Base-by-base conservation (phyloP, 1,139 yeast genomes). In the Magnusiomyces fungicola region DNA sequence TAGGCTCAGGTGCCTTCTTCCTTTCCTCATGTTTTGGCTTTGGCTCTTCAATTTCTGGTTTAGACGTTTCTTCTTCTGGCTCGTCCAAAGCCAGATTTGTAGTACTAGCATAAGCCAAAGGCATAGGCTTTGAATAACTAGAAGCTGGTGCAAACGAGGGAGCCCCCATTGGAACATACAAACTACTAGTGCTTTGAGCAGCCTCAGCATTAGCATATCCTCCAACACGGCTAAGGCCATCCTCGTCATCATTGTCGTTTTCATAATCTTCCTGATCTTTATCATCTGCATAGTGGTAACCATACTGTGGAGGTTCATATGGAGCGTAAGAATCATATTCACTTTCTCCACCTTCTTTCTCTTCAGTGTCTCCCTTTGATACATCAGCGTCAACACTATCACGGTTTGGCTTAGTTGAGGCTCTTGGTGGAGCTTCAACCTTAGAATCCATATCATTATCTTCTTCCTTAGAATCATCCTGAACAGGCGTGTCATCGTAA, bases 251-350 rank as follows among this genome's bases (percentile, higher is more conserved):
- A 21, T 44, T 30, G 23, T 46, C 10, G 30, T 27, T 21, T 4
- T n/a, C 25, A 34, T 2, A 24, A n/a, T n/a, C n/a, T n/a, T n/a
- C n/a, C n/a, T n/a, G n/a, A n/a, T 69, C 74, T 43, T 72, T 76
- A 32, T 69, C 73, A 41, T 69, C 70, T 56, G 74, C 78, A 47
- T 73, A 71, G 52, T 71, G 71, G 42, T 68, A 67, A 16, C 61
- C 64, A 25, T 66, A 71, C 24, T 64, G 62, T 37, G 63, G 56
- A 14, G 52, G 53, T n/a, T 52, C 51, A 24, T 52, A 52, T 25
- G 53, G 45, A 10, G 46, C 45, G 40, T 41, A 41, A 30, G 23
- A 40, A 21, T 43, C 43, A 5, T n/a, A 25, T 18, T 39, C 40
- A 24, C 23, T 25, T 22, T 23, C 46, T 3, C 14, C 30, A 10